phyloP scores from a whole-genome alignment of 1,284 basidiomycete genomes.

The Boletellus deceptivus region DNA sequence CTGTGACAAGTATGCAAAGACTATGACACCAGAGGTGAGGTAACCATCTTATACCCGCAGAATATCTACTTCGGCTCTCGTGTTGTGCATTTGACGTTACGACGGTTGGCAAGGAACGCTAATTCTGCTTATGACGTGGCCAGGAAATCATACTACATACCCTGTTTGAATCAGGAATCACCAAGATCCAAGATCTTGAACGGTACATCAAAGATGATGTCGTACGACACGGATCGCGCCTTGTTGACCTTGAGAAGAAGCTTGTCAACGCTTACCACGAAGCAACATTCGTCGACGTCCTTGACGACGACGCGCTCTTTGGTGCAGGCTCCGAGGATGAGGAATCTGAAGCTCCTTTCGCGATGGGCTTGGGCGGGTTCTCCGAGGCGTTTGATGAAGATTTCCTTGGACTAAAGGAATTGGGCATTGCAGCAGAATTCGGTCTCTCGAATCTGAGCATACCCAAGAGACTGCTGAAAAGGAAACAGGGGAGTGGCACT shows the following conservation, averaged over 20 bases:
- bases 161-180: constrained; percentile 82
- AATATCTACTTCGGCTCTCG: neutral
- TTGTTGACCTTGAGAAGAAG: constrained; percentile 84
- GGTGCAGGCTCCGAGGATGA: constrained; percentile 64
- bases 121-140: neutral
- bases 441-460: constrained; percentile 79
- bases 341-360: constrained; percentile 71
- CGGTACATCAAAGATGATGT: constrained; percentile 90
- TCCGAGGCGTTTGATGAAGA: constrained; percentile 89
- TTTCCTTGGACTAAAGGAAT: constrained; percentile 85
- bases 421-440: constrained; percentile 87
- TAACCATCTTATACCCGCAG: constrained; percentile 1
- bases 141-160: constrained; percentile 92
- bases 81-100: neutral
- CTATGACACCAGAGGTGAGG: constrained; percentile 80
- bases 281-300: constrained; percentile 60
- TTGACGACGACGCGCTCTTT: constrained; percentile 82
- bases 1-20: constrained; percentile 74
- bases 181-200: constrained; percentile 75
- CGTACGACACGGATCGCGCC: constrained; percentile 73
- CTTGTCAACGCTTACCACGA: constrained; percentile 81
- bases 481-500: constrained; percentile 48
- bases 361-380: constrained; percentile 79
- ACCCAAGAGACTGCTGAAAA: constrained; percentile 77
- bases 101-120: constrained; percentile 4